Evolutionary conservation across 805 yeast species (phyloP), one percentile per base, ranked within the genome.

Genomic region (Kazachstania africana): DNA sequence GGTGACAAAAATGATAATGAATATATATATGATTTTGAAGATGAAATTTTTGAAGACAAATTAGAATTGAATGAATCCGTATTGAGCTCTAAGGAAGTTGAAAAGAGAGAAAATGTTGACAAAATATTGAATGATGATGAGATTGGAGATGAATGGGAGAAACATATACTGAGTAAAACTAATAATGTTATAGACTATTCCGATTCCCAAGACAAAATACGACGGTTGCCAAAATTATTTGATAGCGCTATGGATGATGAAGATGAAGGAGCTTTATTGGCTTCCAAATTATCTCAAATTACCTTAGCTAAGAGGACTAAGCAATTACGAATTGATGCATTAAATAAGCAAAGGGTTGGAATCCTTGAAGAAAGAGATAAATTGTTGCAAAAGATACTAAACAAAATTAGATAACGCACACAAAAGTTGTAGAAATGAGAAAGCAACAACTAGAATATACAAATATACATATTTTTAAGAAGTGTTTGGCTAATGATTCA

Each of bases 1-100:
- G 44, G 40, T 6, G 36, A 36, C 4, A 38, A 28, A 16, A 30
- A 26, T 12, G 38, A 30, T 8, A 29, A 31, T n/a, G 43, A 40
- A 14, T 29, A 29, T 18, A 40, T 35, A 4, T 22, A 35, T 6
- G 47, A 37, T 8, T 38, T 45, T 25, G 50, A 49, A 19, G 59
- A 55, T 27, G 52, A 38, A 12, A 40, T 39, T 26, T n/a, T n/a
- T n/a, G n/a, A n/a, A n/a, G n/a, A n/a, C n/a, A n/a, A n/a, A n/a
- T n/a, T n/a, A n/a, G n/a, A n/a, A n/a, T n/a, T n/a, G n/a, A n/a
- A n/a, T n/a, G n/a, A n/a, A n/a, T n/a, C n/a, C n/a, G n/a, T n/a
- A n/a, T n/a, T n/a, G n/a, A n/a, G n/a, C n/a, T n/a, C n/a, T n/a
- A n/a, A n/a, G n/a, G n/a, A n/a, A n/a, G n/a, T n/a, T n/a, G n/a